Evolutionary conservation across 192 early-diverging fungal genomes (phyloP).

Genomic region (Lunasporangiospora selenospora): DNA sequence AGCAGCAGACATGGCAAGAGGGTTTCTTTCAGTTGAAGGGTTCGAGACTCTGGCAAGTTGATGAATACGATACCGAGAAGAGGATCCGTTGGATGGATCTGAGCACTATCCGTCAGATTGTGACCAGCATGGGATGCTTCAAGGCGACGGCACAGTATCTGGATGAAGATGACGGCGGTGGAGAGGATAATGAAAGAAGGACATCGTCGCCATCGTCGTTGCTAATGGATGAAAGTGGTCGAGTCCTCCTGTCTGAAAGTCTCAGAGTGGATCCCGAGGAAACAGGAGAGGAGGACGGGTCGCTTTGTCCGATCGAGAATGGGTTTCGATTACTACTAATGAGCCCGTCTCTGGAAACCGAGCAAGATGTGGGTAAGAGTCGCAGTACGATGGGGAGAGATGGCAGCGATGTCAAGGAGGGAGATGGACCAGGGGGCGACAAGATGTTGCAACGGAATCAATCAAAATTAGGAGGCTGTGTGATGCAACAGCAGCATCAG

Average conservation of each 20-base stretch:
- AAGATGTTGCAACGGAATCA: too few species aligned
- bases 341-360: not conserved
- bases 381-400: not conserved
- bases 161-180: not conserved
- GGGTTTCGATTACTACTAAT: constrained; percentile 14
- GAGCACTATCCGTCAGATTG: constrained; percentile 1
- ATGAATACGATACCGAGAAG: not conserved
- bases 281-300: not conserved
- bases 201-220: not conserved
- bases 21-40: constrained; percentile 15
- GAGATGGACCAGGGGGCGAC: too few species aligned
- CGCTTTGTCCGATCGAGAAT: constrained; percentile 14
- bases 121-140: constrained; percentile 5
- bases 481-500: too few species aligned
- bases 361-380: not conserved
- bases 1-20: constrained; percentile 6
- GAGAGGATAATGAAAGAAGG: not conserved
- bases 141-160: not conserved
- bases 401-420: too few species aligned
- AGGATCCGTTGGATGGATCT: constrained; percentile 13
- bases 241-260: too few species aligned
- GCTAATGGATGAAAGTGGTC: not conserved
- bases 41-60: constrained; percentile 12
- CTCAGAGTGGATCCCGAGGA: not conserved
- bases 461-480: too few species aligned